Base-by-base conservation (phyloP, 352 stramenopile species). In the Phytophthora pisi region DNA sequence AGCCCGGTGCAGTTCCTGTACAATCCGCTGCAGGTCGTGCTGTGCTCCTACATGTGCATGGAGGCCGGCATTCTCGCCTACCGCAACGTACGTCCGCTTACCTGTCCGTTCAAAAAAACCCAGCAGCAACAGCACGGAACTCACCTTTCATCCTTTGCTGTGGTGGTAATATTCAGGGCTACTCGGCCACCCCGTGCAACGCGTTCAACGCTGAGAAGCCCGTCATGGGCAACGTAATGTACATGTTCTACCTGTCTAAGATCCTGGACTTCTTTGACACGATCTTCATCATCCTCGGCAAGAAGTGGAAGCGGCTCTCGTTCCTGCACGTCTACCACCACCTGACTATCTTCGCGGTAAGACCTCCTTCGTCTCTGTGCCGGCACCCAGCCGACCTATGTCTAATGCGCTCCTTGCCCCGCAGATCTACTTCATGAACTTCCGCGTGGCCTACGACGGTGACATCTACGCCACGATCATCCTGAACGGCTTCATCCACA, bases 281-380 rank as follows among this genome's bases (percentile, higher is more conserved):
- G 36, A 90, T 99, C 77, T 99, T 99, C 82, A 99, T 99, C 74
- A 93, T 99, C 59, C 67, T 98, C 24, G 93, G 95, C 65, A 99
- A 99, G 81, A 98, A 99, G 72, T 99, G 95, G 95, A 97, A 97
- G 72, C 96, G 98, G 78, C 91, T 99, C 46, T 98, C 89, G 10
- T 98, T 99, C 82, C 75, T 99, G 49, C 97, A 99, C 80, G 93
- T 98, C 34, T 99, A 99, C 89, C 97, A 99, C 86, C 96, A 99
- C 82, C 84, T 91, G 69, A 98, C 91, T 60, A 99, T 99, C 70
- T 98, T 99, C 71, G 80, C 98, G 59, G 75, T 86, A 49, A 57
- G 75, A 76, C 0, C 15, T 43, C 15, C 51, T 18, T 38, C 4
- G n/a, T 60, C 42, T 15, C 47, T 45, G 51, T 51, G 16, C 23